phyloP scores from a whole-genome alignment of 1,284 basidiomycete genomes.

The Cutaneotrichosporon cyanovorans region DNA sequence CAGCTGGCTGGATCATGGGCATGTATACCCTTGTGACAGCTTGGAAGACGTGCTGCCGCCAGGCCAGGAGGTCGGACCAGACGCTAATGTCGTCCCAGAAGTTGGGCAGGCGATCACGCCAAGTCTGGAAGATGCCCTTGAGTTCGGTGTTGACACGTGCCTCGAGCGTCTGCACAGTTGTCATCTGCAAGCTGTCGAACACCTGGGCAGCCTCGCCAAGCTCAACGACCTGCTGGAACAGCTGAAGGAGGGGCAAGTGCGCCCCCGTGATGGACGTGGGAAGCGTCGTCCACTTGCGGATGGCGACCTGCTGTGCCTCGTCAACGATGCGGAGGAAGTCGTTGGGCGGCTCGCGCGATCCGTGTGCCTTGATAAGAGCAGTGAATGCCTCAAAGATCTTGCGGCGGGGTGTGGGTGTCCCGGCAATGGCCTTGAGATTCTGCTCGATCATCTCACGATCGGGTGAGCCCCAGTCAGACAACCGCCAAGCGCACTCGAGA shows the following conservation, averaged over 20 bases:
- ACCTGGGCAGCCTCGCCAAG: conserved; percentile 93
- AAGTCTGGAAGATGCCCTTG: conserved; percentile 91
- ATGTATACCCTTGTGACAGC: conserved; percentile 98
- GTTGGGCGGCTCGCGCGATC: conserved; percentile 41
- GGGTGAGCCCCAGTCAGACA: conserved; percentile 73
- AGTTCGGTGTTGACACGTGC: conserved; percentile 83
- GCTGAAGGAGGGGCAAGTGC: conserved; percentile 88
- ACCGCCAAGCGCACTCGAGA: conserved; percentile 93
- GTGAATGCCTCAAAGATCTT: conserved; percentile 95
- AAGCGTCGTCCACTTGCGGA: conserved; percentile 91
- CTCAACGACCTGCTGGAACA: conserved; percentile 99
- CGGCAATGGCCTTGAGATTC: conserved; percentile 72
- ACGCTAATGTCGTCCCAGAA: conserved; percentile 96
- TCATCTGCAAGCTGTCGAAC: conserved; percentile 80
- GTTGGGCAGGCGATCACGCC: conserved; percentile 95
- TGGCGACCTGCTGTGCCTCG: conserved; percentile 92
- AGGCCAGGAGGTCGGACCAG: conserved; percentile 97
- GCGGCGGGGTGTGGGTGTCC: conserved; percentile 83
- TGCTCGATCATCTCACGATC: conserved; percentile 71
- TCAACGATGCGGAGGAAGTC: conserved; percentile 84
- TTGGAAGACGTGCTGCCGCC: conserved; percentile 83
- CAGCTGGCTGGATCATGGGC: conserved; percentile 62
- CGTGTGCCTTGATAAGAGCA: conserved; percentile 58
- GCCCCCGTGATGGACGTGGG: conserved; percentile 80
- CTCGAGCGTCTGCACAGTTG: conserved; percentile 83